Percentiles rank a stretch among this genome's conserved stretches.
Conservation (phyloP, 441 rosid species). For the Daphne laureola region DNA sequence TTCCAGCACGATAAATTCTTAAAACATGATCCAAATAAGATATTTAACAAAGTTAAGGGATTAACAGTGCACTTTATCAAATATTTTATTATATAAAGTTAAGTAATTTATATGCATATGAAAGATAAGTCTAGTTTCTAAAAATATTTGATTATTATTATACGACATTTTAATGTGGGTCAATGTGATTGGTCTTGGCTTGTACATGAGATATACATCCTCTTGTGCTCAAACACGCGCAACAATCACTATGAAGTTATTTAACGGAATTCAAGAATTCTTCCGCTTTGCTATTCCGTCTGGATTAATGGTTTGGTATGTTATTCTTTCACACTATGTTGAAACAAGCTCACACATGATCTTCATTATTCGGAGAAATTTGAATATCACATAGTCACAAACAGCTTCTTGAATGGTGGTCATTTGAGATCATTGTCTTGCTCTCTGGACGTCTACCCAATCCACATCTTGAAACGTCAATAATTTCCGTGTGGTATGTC, state of each 20-base stretch:
- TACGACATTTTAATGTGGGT: constrained; percentile 47
- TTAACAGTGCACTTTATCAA: no score
- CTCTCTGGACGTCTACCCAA: constrained; percentile 73
- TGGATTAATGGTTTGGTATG: constrained; percentile 55
- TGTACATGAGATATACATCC: constrained; percentile 37
- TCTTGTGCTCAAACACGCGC: constrained; percentile 35
- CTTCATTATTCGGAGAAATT: not conserved
- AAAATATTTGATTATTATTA: no score
- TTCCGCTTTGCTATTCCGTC: constrained; percentile 54
- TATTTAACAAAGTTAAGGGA: no score
- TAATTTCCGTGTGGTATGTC: constrained; percentile 61
- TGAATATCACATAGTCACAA: constrained; percentile 1
- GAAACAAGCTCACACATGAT: not conserved
- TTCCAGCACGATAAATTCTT: no score
- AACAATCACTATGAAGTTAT: constrained; percentile 31
- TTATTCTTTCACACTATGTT: not conserved
- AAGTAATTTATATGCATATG: no score
- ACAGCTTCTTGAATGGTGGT: constrained; percentile 59
- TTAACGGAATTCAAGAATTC: constrained; percentile 37
- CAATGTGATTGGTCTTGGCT: constrained; percentile 32
- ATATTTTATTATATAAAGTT: no score
- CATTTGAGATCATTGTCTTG: constrained; percentile 57
- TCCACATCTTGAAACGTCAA: constrained; percentile 76
- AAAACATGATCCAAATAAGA: no score
- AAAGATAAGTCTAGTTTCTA: no score